Conservation (phyloP, 208 protist genomes). For the Phytomonas sp. region DNA sequence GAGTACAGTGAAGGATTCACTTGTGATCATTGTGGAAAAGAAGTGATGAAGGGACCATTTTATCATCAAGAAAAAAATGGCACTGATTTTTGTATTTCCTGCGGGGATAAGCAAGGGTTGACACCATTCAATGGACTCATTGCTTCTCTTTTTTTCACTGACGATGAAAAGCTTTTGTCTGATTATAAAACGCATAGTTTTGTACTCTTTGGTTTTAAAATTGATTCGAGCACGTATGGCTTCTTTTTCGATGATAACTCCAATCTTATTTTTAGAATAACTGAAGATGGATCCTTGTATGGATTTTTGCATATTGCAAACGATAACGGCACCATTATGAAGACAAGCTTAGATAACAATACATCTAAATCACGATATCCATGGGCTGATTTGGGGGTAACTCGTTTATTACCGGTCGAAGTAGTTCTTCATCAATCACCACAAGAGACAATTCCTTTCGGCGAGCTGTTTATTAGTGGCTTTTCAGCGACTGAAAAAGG, state of each 20-base stretch:
- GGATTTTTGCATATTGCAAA: no score
- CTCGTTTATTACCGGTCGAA: conserved; percentile 17
- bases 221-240: conserved; percentile 15
- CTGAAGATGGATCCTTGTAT: conserved; percentile 11
- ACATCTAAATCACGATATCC: conserved; percentile 15
- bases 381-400: conserved; percentile 6
- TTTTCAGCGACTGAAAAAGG: conserved; percentile 12
- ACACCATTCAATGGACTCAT: conserved; percentile 22
- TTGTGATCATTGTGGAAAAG: conserved; percentile 26
- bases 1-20: conserved; percentile 35
- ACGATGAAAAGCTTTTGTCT: conserved; percentile 6
- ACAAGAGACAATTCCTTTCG: conserved; percentile 8
- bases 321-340: conserved; percentile 11
- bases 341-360: not conserved
- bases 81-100: conserved; percentile 30
- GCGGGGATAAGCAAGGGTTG: conserved; percentile 17
- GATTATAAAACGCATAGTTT: conserved; percentile 18
- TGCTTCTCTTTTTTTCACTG: conserved; percentile 19
- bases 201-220: conserved; percentile 23
- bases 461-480: conserved; percentile 15
- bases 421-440: conserved; percentile 24
- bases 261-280: conserved; percentile 17
- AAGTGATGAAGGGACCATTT: conserved; percentile 23
- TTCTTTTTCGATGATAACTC: conserved; percentile 18
- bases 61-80: conserved; percentile 27